Evolutionary conservation across 352 stramenopile genomes (phyloP).

Genomic region (Phytophthora rubi): DNA sequence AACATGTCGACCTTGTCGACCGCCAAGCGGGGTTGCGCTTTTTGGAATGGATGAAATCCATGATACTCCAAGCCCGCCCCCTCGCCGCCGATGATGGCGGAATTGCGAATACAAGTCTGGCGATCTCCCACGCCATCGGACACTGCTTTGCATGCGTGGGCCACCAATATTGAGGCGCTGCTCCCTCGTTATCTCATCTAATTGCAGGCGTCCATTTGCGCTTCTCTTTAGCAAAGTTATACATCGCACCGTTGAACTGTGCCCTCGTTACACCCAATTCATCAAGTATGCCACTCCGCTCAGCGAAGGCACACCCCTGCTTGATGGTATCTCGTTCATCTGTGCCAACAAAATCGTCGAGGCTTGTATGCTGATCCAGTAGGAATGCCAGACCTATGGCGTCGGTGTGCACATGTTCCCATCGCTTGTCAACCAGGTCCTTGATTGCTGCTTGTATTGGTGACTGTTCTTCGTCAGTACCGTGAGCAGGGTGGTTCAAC

Average conservation of each 20-base stretch:
- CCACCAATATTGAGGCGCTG: background rate
- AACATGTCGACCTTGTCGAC: background rate
- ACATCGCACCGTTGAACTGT: background rate
- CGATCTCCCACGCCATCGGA: background rate
- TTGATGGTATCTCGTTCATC: background rate
- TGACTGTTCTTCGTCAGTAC: background rate
- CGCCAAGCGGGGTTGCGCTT: background rate
- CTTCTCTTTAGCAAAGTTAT: background rate
- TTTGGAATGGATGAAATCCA: background rate
- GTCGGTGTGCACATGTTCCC: background rate
- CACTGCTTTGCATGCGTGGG: background rate
- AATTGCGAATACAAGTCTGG: background rate
- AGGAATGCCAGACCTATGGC: background rate
- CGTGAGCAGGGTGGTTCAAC: background rate
- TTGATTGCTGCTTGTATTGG: background rate
- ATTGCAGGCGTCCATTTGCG: background rate
- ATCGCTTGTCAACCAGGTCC: background rate
- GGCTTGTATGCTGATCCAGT: background rate
- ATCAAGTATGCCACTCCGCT: background rate
- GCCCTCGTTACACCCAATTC: background rate
- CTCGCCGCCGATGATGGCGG: background rate
- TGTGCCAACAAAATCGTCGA: background rate
- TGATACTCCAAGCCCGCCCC: background rate
- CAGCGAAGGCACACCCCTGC: background rate
- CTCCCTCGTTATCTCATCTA: background rate